Evolutionary conservation across 2,329 filamentous ascomycete genomes (phyloP).

Genomic region (Diaporthe aspalathi): DNA sequence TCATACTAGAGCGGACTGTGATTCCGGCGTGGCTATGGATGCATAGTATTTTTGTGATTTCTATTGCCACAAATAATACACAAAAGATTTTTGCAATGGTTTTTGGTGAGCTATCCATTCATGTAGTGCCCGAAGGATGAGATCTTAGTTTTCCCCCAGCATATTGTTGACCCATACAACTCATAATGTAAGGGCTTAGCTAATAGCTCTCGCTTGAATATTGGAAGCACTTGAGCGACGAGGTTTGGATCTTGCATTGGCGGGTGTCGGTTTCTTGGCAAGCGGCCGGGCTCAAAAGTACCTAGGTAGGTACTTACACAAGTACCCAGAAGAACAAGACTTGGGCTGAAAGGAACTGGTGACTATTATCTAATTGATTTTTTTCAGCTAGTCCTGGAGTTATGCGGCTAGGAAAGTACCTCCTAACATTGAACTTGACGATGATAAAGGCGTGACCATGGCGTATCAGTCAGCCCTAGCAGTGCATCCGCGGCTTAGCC

Average conservation of each 20-base stretch:
- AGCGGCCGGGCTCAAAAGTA: too few species aligned
- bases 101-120: neutral
- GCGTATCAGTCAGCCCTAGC: neutral
- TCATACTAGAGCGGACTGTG: constrained; percentile 32
- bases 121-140: neutral
- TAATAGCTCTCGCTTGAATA: too few species aligned
- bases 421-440: too few species aligned
- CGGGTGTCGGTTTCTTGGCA: too few species aligned
- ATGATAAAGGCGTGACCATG: neutral
- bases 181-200: too few species aligned
- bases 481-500: neutral
- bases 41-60: neutral
- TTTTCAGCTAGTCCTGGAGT: neutral
- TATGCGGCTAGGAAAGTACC: neutral
- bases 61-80: too few species aligned
- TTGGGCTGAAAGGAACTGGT: too few species aligned
- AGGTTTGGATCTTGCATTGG: too few species aligned
- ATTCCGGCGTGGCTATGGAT: constrained; percentile 25
- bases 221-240: too few species aligned
- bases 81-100: neutral
- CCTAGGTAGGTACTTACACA: too few species aligned
- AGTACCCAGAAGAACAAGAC: too few species aligned
- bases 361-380: neutral
- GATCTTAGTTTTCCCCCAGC: neutral
- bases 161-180: too few species aligned